Conservation (phyloP, 176 grass and related monocot genomes). For the Bolboschoenus planiculmis region DNA sequence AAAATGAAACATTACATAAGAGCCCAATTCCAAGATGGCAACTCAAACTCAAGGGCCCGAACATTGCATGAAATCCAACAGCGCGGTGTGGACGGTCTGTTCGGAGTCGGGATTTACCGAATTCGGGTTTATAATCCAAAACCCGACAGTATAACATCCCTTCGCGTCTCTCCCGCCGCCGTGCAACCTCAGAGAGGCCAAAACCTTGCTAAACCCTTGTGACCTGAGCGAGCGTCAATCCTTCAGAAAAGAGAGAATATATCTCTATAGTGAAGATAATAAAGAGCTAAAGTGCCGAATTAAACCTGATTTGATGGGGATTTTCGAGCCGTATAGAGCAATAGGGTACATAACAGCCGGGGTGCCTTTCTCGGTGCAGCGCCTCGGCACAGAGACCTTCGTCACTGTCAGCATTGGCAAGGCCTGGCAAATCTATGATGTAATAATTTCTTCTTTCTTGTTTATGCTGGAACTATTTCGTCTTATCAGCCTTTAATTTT, state of each 20-base stretch:
- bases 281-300: not conserved
- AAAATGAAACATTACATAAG: not conserved
- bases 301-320: slow-evolving; percentile 41
- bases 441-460: slow-evolving; percentile 29
- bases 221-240: not conserved
- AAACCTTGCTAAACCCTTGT: not conserved
- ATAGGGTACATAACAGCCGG: slow-evolving; percentile 83
- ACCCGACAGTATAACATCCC: not conserved
- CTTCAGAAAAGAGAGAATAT: not conserved
- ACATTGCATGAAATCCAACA: no score
- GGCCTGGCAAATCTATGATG: slow-evolving; percentile 87
- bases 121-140: no score
- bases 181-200: not conserved
- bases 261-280: not conserved
- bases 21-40: not conserved
- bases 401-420: slow-evolving; percentile 87
- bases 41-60: no score
- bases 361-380: slow-evolving; percentile 85
- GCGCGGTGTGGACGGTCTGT: no score
- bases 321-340: slow-evolving; percentile 91
- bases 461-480: not conserved
- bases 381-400: slow-evolving; percentile 87
- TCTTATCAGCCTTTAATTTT: not conserved
- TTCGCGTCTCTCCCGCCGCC: not conserved
- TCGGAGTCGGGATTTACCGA: no score